Conservation (phyloP, 768 basidiomycete genomes). For the Thelephora ganbajun region DNA sequence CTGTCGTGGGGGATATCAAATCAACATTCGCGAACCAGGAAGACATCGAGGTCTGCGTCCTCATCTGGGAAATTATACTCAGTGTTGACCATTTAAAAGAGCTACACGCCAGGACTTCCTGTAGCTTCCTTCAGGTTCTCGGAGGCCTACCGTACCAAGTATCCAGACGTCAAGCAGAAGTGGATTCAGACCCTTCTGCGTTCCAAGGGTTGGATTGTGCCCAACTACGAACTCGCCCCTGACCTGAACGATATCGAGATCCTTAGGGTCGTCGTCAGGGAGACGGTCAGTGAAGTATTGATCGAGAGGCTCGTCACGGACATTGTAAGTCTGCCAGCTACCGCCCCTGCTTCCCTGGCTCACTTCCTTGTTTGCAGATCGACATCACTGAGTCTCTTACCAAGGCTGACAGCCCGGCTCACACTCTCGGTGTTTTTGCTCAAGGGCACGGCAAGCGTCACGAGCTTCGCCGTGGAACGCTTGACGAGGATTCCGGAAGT, state of each 20-base stretch:
- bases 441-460: slow-evolving; percentile 15
- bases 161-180: slow-evolving; percentile 43
- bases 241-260: slow-evolving; percentile 36
- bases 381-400: slow-evolving; percentile 49
- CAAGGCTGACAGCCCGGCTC: slow-evolving; percentile 29
- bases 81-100: slow-evolving; percentile 11
- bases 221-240: slow-evolving; percentile 47
- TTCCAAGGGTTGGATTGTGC: slow-evolving; percentile 42
- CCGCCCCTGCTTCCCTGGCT: neutral
- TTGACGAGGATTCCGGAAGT: slow-evolving; percentile 35
- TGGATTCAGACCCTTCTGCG: slow-evolving; percentile 41
- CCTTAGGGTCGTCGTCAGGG: slow-evolving; percentile 47
- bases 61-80: neutral
- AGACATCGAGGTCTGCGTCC: slow-evolving; percentile 36
- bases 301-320: slow-evolving; percentile 46
- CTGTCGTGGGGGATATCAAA: slow-evolving; percentile 16
- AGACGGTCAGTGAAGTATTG: slow-evolving; percentile 37
- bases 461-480: slow-evolving; percentile 28
- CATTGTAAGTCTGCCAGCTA: slow-evolving; percentile 31
- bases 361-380: slow-evolving; percentile 23
- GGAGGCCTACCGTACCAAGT: slow-evolving; percentile 32
- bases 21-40: slow-evolving; percentile 28
- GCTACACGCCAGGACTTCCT: slow-evolving; percentile 35
- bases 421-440: slow-evolving; percentile 35
- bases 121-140: slow-evolving; percentile 44